Evolutionary conservation across 345 rosid species (phyloP), one percentile per base, ranked within the genome.

Genomic region (Sapria himalayana): DNA sequence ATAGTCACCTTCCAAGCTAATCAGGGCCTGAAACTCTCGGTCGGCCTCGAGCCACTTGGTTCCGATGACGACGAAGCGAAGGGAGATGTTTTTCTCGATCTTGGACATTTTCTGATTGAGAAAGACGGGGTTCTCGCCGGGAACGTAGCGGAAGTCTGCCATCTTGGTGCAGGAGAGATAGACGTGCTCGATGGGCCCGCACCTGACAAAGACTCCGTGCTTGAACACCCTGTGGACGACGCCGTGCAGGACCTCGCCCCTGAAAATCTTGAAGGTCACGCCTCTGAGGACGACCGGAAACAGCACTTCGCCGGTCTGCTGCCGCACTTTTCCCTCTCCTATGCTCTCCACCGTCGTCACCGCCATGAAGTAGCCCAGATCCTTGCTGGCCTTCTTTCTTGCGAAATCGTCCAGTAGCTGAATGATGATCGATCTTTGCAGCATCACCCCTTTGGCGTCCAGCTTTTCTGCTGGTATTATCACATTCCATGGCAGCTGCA

Each of bases 1-100:
- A 54, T 51, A 68, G 59, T 78, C 89, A 5, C 85, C 85, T 54
- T 78, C 85, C 65, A 82, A 56, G 52, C 94, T 69, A 25, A 71
- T 91, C 56, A 78, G 27, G 0, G 75, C 98, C 67, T 63, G 98
- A 52, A 82, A 76, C 36, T 82, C 94, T 58, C 85, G 64, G 46
- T 82, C 85, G 1, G 63, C 72, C 53, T 89, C 89, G 29, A 79
- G 49, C 94, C 93, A 82, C 60, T 66, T 74, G 0, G 74, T 67
- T 23, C 66, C 94, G 1, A 81, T 54, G 61, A 89, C 91, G 12
- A 82, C 54, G 60, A 69, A 51, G 1, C 91, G 73, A 9, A 82
- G 51, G 23, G 22, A 51, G 1, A 55, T 56, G 36, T 62, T 84
- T 37, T 78, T 70, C 47, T 62, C 60, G 24, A 82, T 72, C 74